Conservation (phyloP, 306 rosid species). For the Fragaria ananassa region DNA sequence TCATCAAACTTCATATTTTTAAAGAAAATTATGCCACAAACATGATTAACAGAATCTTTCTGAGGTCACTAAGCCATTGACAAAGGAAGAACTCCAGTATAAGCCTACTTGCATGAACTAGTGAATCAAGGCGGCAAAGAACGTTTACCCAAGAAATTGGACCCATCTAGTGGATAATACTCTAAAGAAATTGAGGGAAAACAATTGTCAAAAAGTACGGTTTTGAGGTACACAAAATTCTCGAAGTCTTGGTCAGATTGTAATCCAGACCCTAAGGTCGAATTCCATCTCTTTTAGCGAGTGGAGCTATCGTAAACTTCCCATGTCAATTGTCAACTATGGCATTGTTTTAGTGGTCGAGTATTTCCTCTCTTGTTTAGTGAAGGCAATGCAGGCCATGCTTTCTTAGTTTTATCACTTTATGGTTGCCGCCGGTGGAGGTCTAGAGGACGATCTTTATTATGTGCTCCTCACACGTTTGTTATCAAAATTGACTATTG, state of each 20-base stretch:
- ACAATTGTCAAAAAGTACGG: not conserved
- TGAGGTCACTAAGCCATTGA: not conserved
- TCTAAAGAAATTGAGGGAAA: not conserved
- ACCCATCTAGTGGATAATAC: not conserved
- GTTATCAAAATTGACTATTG: not conserved
- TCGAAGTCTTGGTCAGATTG: not conserved
- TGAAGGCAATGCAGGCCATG: conserved; percentile 3
- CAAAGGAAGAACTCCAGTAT: not conserved
- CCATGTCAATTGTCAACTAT: conserved; percentile 19
- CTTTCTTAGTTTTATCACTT: not conserved
- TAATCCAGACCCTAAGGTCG: not conserved
- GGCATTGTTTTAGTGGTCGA: not conserved
- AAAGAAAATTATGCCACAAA: not conserved
- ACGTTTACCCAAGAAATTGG: not conserved
- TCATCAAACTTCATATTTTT: not conserved
- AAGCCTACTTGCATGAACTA: not conserved
- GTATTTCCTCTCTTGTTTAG: not conserved
- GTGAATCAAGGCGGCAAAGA: conserved; percentile 12
- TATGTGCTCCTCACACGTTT: no score
- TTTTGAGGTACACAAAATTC: not conserved
- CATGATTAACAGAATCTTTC: not conserved
- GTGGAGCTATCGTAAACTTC: not conserved
- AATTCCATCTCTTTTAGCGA: not conserved
- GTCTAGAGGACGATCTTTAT: no score
- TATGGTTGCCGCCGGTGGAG: not conserved